Evolutionary conservation across 208 protist genomes (phyloP), one percentile per base, ranked within the genome.

Genomic region (Acanthamoeba royreba): DNA sequence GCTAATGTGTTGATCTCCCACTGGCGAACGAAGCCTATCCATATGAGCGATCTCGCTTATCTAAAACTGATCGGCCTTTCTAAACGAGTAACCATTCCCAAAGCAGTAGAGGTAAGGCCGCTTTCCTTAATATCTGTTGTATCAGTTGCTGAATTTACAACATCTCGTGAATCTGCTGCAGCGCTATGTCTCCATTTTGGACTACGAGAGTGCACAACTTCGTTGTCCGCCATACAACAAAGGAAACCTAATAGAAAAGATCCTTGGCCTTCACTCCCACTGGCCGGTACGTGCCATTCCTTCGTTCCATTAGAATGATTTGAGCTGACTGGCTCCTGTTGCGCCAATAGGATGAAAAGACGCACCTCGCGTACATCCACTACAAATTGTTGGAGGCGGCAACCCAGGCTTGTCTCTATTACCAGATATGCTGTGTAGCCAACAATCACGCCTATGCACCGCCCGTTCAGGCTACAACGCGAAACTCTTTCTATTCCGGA

Each of bases 301-400:
- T 17, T 15, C 63, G 49, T 25, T 9, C 72, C 25, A 7, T 47
- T 40, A 83, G 13, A n/a, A n/a, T n/a, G n/a, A n/a, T 81, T n/a
- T 19, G 22, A 33, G 22, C 17, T 81, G 15, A 19, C 28, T 33
- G 15, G 17, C 28, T 19, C 28, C 22, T n/a, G 19, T 81, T n/a
- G 19, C 17, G 19, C 17, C 28, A 43, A 45, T 22, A 91, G 85
- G 88, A 92, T 61, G 88, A 92, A 38, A 55, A 92, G 33, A 92
- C 88, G 28, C 45, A 92, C n/a, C 66, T 92, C 4, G 88, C 88
- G 35, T 79, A 92, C 28, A 79, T 92, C n/a, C 88, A 92, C 45
- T 81, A 79, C 35, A 81, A 58, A 25, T 42, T 81, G 58, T 33
- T 92, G 35, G 88, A 92, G 35, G 61, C 81, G 25, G 88, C 61